Evolutionary conservation across 768 basidiomycete species (phyloP), one percentile per base, ranked within the genome.

Genomic region (Sarcomyxa edulis): DNA sequence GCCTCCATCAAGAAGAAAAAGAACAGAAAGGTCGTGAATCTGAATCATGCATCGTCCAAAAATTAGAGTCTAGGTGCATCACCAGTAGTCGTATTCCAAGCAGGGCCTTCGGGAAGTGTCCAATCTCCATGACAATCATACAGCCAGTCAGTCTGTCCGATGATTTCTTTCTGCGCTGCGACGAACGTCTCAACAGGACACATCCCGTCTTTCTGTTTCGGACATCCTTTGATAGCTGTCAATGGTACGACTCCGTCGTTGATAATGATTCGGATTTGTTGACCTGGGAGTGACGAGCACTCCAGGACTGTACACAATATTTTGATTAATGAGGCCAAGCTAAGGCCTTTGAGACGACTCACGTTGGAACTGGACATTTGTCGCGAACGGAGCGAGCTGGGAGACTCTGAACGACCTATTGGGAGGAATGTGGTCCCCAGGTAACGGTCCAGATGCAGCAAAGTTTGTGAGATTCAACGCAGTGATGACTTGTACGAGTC

Each of bases 301-400:
- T 71, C 68, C 1, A 89, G 66, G 7, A 88, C 80, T 90, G 56
- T 48, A 40, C 39, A n/a, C n/a, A n/a, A n/a, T n/a, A n/a, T n/a
- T n/a, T n/a, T n/a, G n/a, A n/a, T n/a, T n/a, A n/a, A 39, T 22
- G 16, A 24, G 32, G 14, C 28, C 29, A 31, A 26, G 15, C 14
- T n/a, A 29, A 19, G 19, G 26, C 12, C 24, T 12, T 20, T 18
- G 30, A 42, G 14, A 35, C 7, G 10, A 64, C 72, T 40, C 60
- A 91, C 88, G 67, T 62, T 95, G 92, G 69, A 94, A 84, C 52
- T 90, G 87, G 15, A 94, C 56, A 50, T 94, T 94, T 19, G 91
- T 86, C 0, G 81, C 84, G 58, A 96, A 96, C 0, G 92, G 91
- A 14, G 86, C 81, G 26, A 92, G 67, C 46, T 91, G 76, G 4